A percentile compares a stretch with the other conserved stretches of the same genome.
These are phyloP conservation scores for Phytophthora kernoviae DNA, from an alignment of 352 stramenopile species.

Conservation along the genomic window DNA sequence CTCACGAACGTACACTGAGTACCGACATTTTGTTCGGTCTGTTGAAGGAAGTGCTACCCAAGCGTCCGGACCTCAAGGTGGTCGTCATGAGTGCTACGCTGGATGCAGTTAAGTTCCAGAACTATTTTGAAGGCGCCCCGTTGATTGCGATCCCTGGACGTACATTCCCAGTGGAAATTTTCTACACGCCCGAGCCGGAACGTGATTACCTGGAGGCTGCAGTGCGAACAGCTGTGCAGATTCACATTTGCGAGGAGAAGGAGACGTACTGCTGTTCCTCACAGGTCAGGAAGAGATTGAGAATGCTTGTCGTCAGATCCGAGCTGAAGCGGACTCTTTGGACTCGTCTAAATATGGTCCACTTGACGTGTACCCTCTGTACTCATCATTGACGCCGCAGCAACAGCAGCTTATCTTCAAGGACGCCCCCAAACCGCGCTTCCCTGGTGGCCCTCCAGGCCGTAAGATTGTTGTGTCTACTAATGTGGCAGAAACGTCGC, in stretches of 20 bases:
- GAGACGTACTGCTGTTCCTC: conserved; percentile 99
- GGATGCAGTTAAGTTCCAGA: conserved; percentile 96
- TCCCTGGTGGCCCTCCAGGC: conserved; percentile 84
- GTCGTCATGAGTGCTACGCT: conserved; percentile 99
- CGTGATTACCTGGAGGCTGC: conserved; percentile 98
- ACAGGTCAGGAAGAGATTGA: conserved; percentile 99
- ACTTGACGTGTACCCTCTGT: conserved; percentile 96
- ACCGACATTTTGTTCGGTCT: conserved; percentile 99
- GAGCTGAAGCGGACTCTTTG: conserved; percentile 80
- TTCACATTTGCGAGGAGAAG: conserved; percentile 97
- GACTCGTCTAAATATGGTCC: conserved; percentile 95
- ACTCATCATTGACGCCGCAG: conserved; percentile 97
- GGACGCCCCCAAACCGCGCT: conserved; percentile 92
- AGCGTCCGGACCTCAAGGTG: conserved; percentile 96
- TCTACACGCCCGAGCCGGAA: conserved; percentile 97
- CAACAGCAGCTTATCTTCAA: conserved; percentile 99
- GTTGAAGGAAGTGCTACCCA: conserved; percentile 96
- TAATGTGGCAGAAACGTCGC: conserved; percentile 99
- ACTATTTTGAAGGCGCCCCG: conserved; percentile 95
- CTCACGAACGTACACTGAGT: conserved; percentile 96
- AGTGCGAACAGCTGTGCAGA: conserved; percentile 90
- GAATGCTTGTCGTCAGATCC: conserved; percentile 93
- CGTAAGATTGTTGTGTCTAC: conserved; percentile 98
- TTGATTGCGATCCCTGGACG: conserved; percentile 95
- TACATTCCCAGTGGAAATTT: conserved; percentile 98